A percentile compares a stretch with the other conserved stretches of the same genome.
Evolutionary conservation across 2,329 filamentous ascomycete species (phyloP).

Genomic region (Thermochaetoides dissita): DNA sequence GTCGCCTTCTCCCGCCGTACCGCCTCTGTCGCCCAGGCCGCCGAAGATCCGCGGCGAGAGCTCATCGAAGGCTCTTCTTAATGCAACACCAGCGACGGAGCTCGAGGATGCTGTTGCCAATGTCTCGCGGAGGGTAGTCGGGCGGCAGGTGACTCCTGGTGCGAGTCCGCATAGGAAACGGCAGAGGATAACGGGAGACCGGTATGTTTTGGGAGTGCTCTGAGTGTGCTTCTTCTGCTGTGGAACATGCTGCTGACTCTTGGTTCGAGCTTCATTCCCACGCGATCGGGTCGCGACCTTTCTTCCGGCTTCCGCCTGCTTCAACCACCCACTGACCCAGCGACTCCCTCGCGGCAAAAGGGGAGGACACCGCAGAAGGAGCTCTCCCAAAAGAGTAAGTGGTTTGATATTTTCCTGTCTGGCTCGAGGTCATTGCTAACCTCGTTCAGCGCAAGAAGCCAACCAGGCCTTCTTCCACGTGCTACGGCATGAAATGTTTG

Average conservation of each 20-base stretch:
- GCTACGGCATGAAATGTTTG: conserved; percentile 83
- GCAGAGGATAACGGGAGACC: conserved; percentile 46
- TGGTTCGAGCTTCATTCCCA: conserved; percentile 71
- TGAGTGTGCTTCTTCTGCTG: neutral
- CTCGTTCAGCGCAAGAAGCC: conserved; percentile 63
- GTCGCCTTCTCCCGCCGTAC: no score
- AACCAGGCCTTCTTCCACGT: conserved; percentile 85
- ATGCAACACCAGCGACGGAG: conserved; percentile 15
- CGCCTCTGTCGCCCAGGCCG: no score
- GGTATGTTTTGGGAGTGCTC: conserved; percentile 28
- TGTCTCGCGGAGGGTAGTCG: conserved; percentile 38
- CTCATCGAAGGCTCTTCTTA: no score
- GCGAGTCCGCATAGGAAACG: conserved; percentile 45
- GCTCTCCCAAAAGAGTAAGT: conserved; percentile 88
- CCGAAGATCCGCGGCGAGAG: no score
- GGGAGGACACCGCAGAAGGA: conserved; percentile 51
- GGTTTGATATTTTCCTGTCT: conserved; percentile 13
- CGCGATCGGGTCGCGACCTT: conserved; percentile 81
- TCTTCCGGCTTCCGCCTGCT: conserved; percentile 85
- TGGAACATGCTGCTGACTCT: neutral
- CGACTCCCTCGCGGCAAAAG: conserved; percentile 68
- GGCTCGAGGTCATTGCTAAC: no score
- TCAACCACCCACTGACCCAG: conserved; percentile 79
- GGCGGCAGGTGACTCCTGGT: conserved; percentile 35
- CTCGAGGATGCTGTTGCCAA: conserved; percentile 37